Evolutionary conservation across 2,329 filamentous ascomycete species (phyloP), one percentile per base, ranked within the genome.

Genomic region (Fusarium begoniae): DNA sequence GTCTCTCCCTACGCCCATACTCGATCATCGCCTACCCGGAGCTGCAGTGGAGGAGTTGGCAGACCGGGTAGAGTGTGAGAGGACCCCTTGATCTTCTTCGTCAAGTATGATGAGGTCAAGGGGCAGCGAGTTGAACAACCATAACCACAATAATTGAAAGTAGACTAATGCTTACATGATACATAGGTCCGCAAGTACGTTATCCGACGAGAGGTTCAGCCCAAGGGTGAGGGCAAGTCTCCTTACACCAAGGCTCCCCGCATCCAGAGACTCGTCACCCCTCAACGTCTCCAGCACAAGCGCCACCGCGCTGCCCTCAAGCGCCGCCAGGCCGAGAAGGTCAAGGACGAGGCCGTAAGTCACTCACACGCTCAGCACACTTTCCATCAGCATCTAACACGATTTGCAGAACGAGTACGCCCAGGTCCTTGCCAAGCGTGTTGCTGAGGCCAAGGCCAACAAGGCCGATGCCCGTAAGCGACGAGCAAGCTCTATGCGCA

Each of bases 251-350:
- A 99, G 94, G 96, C 96, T 82, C 96, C 96, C 87, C 97, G 96
- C 91, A 99, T 99, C 89, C 96, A 99, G 92, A 94, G 96, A 86
- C 94, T 99, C 82, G 95, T 99, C 82, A 99, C 96, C 84, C 96
- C 96, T 86, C 96, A 98, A 90, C 96, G 96, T 87, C 95, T 99
- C 84, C 96, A 99, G 92, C 96, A 98, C 93, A 99, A 98, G 94
- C 95, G 96, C 84, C 96, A 98, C 91, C 91, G 95, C 82, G 89
- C 97, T 83, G 96, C 96, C 83, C 93, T 99, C 89, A 99, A 99
- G 95, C 94, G 96, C 87, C 96, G 96, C 87, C 94, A 95, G 85
- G 89, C 95, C 83, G 96, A 99, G 90, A 93, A 95, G 87, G 91
- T 94, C 89, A 98, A 98, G 92, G 96, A 99, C 85, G 96, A 97